Base-by-base conservation (phyloP, 2,329 filamentous ascomycete species). In the Neophaeococcomyces mojaviensis region DNA sequence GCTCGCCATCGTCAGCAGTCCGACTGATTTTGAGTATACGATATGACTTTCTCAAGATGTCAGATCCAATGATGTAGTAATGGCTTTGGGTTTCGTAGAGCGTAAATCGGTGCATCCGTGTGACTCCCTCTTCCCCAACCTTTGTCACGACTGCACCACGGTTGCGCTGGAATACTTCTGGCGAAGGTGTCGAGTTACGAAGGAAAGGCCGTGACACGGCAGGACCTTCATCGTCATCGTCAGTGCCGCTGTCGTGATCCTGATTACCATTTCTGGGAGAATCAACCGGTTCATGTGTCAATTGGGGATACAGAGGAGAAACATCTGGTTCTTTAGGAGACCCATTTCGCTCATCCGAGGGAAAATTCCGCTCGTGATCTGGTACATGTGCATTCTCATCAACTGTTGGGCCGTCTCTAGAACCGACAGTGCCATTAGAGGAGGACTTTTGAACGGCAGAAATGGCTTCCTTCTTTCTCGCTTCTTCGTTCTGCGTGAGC, bases 1-100 rank as follows among this genome's bases (percentile, higher is more conserved):
- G 71, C 59, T 90, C 86, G 54, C 74, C 86, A 60, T 76, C 77
- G 55, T 89, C 86, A 22, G 83, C 82, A 4, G 87, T 95, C 37
- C 92, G 81, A 62, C 97, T 90, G 57, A 98, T 94, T 65, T 97
- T 96, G 61, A 98, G 70, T 47, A 98, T 88, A 42, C 89, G 82
- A 65, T 92, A 97, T 20, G 85, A 81, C 58, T 79, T 84, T 64
- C 97, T 92, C 55, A 88, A 82, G 46, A 95, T 80, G 62, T 98
- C 92, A 42, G 86, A 85, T 12, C 92, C 92, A 15, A 97, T 88
- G 53, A 98, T 84, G 64, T 96, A 98, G 65, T 92, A 98, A 43
- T 88, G 79, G 46, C 83, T 88, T 10, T 87, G 86, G 2, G 92
- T 98, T 69, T 98, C 92, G 66, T 98, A 97, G 18, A 98, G 70